phyloP scores from a whole-genome alignment of 139 green algal genomes.

The Chara braunii region DNA sequence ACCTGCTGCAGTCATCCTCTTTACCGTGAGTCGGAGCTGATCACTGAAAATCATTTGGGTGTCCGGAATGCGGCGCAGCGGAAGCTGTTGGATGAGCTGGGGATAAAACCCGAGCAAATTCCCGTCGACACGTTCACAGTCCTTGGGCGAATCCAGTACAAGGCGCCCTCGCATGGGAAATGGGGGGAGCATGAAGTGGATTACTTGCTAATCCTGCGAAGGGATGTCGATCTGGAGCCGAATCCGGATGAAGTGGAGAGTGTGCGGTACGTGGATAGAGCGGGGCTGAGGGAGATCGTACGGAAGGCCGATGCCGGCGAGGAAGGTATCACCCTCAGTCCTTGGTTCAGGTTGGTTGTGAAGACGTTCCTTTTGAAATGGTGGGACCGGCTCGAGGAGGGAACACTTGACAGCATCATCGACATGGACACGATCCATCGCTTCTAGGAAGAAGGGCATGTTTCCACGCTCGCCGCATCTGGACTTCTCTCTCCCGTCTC shows the following conservation, averaged over 20 bases:
- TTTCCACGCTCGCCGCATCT: too few species aligned
- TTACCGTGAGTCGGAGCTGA: constrained; percentile 54
- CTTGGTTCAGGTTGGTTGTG: constrained; percentile 92
- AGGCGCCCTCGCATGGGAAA: constrained; percentile 48
- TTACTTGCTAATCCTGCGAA: constrained; percentile 77
- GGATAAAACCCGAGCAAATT: constrained; percentile 42
- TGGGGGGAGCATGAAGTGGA: constrained; percentile 79
- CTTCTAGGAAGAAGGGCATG: too few species aligned
- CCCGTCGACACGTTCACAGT: constrained; percentile 61
- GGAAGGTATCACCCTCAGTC: constrained; percentile 59
- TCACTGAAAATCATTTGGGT: constrained; percentile 22
- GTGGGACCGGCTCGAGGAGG: constrained; percentile 70
- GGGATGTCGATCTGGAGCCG: constrained; percentile 50
- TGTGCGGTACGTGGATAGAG: constrained; percentile 41
- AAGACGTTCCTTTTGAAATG: constrained; percentile 71
- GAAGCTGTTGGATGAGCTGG: constrained; percentile 47
- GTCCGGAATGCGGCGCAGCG: constrained; percentile 36
- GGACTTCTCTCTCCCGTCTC: too few species aligned
- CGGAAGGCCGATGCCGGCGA: constrained; percentile 30
- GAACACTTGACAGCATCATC: constrained; percentile 13
- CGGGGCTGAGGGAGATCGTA: constrained; percentile 47
- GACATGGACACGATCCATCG: constrained; percentile 37
- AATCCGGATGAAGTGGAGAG: constrained; percentile 55
- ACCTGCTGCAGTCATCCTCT: constrained; percentile 94
- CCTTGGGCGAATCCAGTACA: constrained; percentile 90